Conservation (phyloP, 2,329 filamentous ascomycete genomes). For the Pyrenochaeta sp. region DNA sequence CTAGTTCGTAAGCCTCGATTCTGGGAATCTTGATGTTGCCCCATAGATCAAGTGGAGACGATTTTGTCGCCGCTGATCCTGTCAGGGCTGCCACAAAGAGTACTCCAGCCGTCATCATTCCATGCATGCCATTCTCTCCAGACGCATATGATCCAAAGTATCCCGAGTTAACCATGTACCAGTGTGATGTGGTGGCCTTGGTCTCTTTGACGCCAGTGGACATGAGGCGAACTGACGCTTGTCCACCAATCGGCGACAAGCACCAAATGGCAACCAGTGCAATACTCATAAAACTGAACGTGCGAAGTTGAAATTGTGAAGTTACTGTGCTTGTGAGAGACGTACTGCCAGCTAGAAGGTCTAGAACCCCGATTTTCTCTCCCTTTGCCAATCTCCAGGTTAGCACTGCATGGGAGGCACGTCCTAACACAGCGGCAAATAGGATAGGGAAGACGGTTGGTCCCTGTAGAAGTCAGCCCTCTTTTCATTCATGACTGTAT, state of each 20-base stretch:
- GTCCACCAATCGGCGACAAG: constrained; percentile 7
- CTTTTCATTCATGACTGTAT: too few species aligned
- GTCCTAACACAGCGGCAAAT: constrained; percentile 3
- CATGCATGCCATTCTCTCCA: neutral
- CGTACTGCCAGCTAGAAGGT: constrained; percentile 5
- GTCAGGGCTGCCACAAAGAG: neutral
- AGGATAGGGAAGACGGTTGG: constrained; percentile 11
- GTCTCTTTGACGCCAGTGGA: neutral
- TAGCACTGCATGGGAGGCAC: constrained; percentile 1
- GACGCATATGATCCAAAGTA: neutral
- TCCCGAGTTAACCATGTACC: neutral
- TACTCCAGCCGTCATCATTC: neutral
- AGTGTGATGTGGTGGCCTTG: neutral
- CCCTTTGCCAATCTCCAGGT: constrained; percentile 6
- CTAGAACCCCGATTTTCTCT: constrained; percentile 2
- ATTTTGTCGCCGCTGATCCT: neutral
- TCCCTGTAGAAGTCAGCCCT: constrained; percentile 6
- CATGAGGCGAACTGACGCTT: constrained; percentile 5
- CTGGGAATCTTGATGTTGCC: constrained; percentile 7
- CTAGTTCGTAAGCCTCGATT: constrained; percentile 4
- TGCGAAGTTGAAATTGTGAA: constrained; percentile 2
- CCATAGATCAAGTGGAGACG: neutral
- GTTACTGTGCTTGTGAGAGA: constrained; percentile 4
- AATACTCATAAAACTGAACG: neutral
- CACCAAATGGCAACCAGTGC: constrained; percentile 2